Conservation (phyloP, 306 rosid species). For the Sechiopsis laciniata region DNA sequence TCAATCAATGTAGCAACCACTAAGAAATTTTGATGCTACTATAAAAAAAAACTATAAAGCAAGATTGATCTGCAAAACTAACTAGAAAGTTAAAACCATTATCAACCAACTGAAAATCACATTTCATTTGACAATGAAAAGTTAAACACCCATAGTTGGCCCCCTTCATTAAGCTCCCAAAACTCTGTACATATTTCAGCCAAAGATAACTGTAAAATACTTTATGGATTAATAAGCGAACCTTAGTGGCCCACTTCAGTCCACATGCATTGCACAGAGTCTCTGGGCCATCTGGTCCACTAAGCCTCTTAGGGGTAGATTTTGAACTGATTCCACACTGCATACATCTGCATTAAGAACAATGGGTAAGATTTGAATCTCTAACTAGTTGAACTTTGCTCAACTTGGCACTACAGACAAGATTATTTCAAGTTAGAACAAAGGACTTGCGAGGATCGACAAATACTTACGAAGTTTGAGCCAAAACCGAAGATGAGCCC, state of each 20-base stretch:
- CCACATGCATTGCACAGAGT: slow-evolving; percentile 53
- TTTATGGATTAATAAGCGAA: slow-evolving; percentile 19
- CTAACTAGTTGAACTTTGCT: too few relatives aligned
- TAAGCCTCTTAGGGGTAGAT: slow-evolving; percentile 54
- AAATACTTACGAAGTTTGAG: slow-evolving; percentile 35
- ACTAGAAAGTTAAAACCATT: not conserved
- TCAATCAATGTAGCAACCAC: not conserved
- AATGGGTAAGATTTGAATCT: not conserved
- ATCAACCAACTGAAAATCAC: not conserved
- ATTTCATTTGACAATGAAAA: not conserved
- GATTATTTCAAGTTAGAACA: not conserved
- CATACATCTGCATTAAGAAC: slow-evolving; percentile 34
- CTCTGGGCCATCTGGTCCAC: slow-evolving; percentile 53
- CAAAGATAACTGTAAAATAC: not conserved
- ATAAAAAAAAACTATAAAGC: not conserved
- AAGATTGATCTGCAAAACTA: not conserved
- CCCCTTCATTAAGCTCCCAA: too few relatives aligned
- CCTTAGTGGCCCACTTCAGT: slow-evolving; percentile 55
- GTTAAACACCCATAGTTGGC: not conserved
- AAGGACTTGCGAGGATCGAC: not conserved
- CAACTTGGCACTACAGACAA: too few relatives aligned
- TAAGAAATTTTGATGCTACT: not conserved
- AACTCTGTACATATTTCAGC: not conserved
- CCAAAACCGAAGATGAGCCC: slow-evolving; percentile 32
- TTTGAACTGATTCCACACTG: slow-evolving; percentile 50